Percentiles rank a stretch among this genome's conserved stretches.
These are phyloP conservation scores for Solanum chiquidenum DNA, from an alignment of 257 asterid genomes.

Conservation along the genomic window DNA sequence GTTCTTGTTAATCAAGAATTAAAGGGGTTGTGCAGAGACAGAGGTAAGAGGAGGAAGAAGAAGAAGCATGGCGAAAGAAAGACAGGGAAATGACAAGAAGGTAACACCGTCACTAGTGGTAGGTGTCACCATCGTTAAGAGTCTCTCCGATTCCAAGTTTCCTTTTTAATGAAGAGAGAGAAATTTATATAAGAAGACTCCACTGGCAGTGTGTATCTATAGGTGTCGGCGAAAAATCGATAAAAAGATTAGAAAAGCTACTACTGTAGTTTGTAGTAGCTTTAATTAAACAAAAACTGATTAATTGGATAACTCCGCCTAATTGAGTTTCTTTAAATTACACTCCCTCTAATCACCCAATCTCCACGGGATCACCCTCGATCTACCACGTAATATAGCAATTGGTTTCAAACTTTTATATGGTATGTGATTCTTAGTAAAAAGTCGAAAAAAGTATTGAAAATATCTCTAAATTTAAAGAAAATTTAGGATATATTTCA, in stretches of 20 bases:
- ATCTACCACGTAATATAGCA: accelerated
- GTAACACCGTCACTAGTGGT: constrained; percentile 14
- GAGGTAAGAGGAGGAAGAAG: background rate
- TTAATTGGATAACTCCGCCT: background rate
- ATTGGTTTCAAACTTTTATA: too few species aligned
- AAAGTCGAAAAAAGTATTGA: accelerated
- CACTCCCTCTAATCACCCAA: background rate
- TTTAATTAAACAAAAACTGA: background rate
- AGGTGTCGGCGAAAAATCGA: constrained; percentile 41
- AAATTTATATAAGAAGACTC: background rate
- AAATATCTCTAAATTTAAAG: too few species aligned
- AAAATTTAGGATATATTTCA: too few species aligned
- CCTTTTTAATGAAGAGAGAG: constrained; percentile 27
- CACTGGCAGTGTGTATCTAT: background rate
- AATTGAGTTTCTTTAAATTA: background rate
- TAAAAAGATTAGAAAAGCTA: background rate
- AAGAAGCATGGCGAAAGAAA: background rate
- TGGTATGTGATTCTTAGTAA: accelerated
- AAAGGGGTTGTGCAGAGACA: background rate
- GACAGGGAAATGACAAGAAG: background rate
- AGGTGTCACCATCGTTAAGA: constrained; percentile 50
- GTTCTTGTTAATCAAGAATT: background rate
- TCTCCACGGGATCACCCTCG: background rate
- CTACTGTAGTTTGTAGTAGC: background rate
- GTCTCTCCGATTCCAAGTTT: constrained; percentile 60